Percentiles rank a stretch among this genome's conserved stretches.
phyloP scores from a whole-genome alignment of 2,329 filamentous ascomycete species.

The Botryotinia calthae region DNA sequence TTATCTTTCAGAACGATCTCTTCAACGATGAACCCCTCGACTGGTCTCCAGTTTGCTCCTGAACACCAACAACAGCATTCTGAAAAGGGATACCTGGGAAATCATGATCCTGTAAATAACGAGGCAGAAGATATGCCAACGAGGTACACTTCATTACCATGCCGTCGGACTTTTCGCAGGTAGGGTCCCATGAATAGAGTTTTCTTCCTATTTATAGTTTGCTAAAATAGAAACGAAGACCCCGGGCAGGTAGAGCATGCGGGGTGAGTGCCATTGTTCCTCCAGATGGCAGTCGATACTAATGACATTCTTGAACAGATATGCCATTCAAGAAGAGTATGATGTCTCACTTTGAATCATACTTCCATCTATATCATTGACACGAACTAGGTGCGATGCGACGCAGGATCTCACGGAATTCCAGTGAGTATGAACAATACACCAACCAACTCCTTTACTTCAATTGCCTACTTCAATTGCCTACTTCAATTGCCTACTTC shows the following conservation, averaged over 20 bases:
- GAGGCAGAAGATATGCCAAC: not conserved
- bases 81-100: not conserved
- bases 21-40: not conserved
- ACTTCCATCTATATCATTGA: slow-evolving; percentile 21
- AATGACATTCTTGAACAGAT: not conserved
- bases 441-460: not conserved
- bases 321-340: slow-evolving; percentile 19
- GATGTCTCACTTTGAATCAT: not conserved
- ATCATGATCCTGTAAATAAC: not conserved
- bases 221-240: slow-evolving; percentile 8
- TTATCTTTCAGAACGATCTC: not conserved
- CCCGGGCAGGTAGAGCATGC: slow-evolving; percentile 20
- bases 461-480: not conserved
- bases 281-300: not conserved
- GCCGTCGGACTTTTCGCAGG: slow-evolving; percentile 13
- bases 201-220: not conserved
- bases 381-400: slow-evolving; percentile 77
- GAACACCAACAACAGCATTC: not conserved
- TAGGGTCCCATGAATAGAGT: not conserved
- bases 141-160: not conserved
- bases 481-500: not conserved
- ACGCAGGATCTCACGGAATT: slow-evolving; percentile 91
- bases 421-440: slow-evolving; percentile 45
- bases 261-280: slow-evolving; percentile 10
- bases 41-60: not conserved